These are phyloP conservation scores for Macrocybe gigantea DNA, from an alignment of 768 basidiomycete genomes.

Conservation along the genomic window DNA sequence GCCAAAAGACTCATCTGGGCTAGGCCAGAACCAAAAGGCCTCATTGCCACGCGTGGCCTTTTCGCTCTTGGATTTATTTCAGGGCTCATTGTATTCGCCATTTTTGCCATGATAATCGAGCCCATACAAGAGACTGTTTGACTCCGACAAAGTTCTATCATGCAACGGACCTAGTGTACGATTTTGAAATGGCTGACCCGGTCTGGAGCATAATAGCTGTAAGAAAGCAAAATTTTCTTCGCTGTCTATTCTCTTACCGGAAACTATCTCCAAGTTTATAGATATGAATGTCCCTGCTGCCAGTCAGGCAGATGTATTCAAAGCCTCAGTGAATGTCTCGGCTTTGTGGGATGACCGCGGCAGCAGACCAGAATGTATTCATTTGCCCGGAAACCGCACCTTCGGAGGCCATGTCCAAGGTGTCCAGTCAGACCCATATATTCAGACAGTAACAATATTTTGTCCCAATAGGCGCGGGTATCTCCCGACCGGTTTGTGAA, in stretches of 20 bases:
- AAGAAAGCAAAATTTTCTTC: not conserved
- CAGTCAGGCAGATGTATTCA: not conserved
- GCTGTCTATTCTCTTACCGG: not conserved
- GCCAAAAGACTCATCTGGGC: not conserved
- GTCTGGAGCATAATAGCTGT: conserved; percentile 6
- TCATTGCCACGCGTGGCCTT: not conserved
- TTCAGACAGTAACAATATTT: not conserved
- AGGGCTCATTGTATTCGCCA: not conserved
- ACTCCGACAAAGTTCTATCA: conserved; percentile 2
- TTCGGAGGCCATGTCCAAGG: not conserved
- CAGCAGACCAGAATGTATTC: not conserved
- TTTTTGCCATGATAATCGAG: conserved; percentile 2
- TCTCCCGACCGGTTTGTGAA: not conserved
- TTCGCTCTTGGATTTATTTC: not conserved
- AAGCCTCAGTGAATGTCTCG: conserved; percentile 1
- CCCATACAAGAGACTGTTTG: conserved; percentile 4
- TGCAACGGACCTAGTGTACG: conserved; percentile 1
- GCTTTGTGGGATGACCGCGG: conserved; percentile 1
- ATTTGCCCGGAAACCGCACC: not conserved
- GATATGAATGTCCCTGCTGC: conserved; percentile 1
- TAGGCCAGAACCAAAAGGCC: not conserved
- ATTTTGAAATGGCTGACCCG: conserved; percentile 3
- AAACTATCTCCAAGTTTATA: not conserved
- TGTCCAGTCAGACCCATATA: not conserved
- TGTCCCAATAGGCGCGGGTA: not conserved